phyloP scores from a whole-genome alignment of 169 alveolate species.

The Eimeria brunetti region DNA sequence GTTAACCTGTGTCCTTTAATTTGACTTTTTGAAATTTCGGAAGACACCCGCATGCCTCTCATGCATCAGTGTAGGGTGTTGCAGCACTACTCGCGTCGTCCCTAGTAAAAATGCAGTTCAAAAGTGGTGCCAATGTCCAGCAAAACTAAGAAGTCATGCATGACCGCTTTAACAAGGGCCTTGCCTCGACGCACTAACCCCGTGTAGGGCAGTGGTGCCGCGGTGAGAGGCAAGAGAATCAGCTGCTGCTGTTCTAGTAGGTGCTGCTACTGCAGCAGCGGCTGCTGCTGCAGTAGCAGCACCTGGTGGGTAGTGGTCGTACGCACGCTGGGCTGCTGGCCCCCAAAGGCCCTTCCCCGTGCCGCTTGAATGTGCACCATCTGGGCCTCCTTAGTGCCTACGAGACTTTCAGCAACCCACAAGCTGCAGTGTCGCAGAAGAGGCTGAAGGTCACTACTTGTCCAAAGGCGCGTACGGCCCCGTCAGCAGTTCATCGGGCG shows the following conservation, averaged over 20 bases:
- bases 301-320: neutral
- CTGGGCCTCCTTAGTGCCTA: neutral
- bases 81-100: neutral
- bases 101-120: neutral
- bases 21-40: neutral
- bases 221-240: neutral
- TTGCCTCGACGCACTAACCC: neutral
- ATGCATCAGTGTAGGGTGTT: neutral
- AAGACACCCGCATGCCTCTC: constrained; percentile 7
- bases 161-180: neutral
- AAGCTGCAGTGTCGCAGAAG: neutral
- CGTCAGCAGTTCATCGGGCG: constrained; percentile 77
- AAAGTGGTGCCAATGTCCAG: neutral
- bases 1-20: neutral
- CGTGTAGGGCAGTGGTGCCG: neutral
- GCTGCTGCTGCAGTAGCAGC: neutral
- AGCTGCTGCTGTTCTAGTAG: neutral
- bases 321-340: neutral
- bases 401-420: neutral
- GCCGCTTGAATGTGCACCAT: neutral
- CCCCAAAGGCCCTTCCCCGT: neutral
- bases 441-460: neutral
- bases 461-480: constrained; percentile 79
- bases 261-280: neutral
- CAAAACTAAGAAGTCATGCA: neutral